These are phyloP conservation scores for Musa beccarii DNA, from an alignment of 176 grass and related monocot species.

Conservation along the genomic window DNA sequence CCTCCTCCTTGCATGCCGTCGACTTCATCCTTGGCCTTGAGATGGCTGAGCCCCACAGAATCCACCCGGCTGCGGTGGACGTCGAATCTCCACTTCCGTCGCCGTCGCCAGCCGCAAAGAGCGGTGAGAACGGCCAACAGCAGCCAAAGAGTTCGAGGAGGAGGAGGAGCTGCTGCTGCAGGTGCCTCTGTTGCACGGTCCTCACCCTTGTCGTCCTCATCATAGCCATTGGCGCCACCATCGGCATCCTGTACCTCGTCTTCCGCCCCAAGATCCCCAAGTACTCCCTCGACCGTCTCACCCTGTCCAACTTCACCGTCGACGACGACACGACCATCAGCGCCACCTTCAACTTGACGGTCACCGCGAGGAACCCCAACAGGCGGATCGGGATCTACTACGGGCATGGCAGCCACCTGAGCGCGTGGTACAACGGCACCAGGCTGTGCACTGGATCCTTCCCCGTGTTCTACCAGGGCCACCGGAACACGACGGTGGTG, in stretches of 20 bases:
- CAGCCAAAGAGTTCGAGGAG: not conserved
- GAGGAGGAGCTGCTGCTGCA: conserved; percentile 42
- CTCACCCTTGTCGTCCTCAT: conserved; percentile 23
- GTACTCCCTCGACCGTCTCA: conserved; percentile 62
- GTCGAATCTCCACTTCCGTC: conserved; percentile 24
- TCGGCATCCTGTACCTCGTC: conserved; percentile 66
- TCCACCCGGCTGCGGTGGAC: conserved; percentile 39
- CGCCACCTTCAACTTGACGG: conserved; percentile 58
- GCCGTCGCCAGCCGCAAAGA: conserved; percentile 5
- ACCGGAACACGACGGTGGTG: conserved; percentile 46
- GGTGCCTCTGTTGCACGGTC: conserved; percentile 60
- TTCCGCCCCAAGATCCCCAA: conserved; percentile 78
- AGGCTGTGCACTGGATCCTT: conserved; percentile 54
- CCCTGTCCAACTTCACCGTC: conserved; percentile 38
- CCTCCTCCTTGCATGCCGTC: not conserved
- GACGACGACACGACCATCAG: conserved; percentile 17
- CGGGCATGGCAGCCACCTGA: conserved; percentile 44
- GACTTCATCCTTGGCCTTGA: not conserved
- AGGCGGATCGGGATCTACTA: conserved; percentile 75
- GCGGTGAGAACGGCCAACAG: not conserved
- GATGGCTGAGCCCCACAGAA: conserved; percentile 50
- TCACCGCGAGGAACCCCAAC: conserved; percentile 65
- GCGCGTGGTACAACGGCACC: conserved; percentile 51
- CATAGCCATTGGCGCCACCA: conserved; percentile 51
- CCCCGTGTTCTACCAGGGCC: conserved; percentile 85